These are phyloP conservation scores for Aspergillus nomiae DNA, from an alignment of 2,329 filamentous ascomycete genomes.

Conservation along the genomic window DNA sequence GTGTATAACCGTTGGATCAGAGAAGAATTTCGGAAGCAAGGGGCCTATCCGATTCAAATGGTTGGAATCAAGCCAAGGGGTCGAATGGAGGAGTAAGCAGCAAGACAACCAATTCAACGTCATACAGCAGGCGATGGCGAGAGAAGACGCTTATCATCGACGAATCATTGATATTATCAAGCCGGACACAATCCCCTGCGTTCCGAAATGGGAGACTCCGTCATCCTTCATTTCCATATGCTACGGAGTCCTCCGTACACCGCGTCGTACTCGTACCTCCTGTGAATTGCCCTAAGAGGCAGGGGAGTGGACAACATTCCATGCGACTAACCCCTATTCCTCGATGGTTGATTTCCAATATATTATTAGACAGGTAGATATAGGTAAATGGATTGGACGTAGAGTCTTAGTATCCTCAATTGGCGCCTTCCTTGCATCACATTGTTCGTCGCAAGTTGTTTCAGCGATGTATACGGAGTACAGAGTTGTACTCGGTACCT, in stretches of 20 bases:
- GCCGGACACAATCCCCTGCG: slow-evolving; percentile 1
- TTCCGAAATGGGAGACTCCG: slow-evolving; percentile 6
- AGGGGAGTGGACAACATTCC: neutral
- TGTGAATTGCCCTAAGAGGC: neutral
- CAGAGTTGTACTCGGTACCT: neutral
- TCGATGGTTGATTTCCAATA: neutral
- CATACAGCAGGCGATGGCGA: neutral
- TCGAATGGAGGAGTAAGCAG: neutral
- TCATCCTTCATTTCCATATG: neutral
- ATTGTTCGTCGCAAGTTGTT: neutral
- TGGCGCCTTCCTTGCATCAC: neutral
- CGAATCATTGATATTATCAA: neutral
- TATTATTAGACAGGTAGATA: neutral
- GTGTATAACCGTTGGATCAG: neutral
- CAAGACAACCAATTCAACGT: neutral
- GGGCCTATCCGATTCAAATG: neutral
- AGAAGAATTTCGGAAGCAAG: neutral
- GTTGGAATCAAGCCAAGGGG: neutral
- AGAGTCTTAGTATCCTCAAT: neutral
- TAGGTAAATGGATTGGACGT: neutral
- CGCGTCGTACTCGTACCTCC: slow-evolving; percentile 5
- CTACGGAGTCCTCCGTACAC: neutral
- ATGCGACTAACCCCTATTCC: neutral
- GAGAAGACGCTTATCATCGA: neutral
- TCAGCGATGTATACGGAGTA: neutral